Evolutionary conservation across 331 rosid genomes (phyloP).

Genomic region (Pyrus hybrid): DNA sequence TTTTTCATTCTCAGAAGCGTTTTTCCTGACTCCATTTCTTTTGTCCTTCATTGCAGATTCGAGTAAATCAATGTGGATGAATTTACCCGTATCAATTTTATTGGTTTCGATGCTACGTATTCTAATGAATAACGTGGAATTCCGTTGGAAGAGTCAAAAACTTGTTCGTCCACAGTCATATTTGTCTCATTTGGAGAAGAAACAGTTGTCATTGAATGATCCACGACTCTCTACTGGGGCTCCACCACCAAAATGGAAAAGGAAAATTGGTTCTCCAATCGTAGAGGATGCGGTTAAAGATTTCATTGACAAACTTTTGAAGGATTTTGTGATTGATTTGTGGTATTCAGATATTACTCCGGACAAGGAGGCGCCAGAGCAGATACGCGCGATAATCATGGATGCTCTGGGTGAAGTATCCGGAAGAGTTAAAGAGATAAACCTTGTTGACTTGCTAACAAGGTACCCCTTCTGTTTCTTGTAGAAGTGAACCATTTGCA

Average conservation of each 20-base stretch:
- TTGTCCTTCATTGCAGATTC: constrained; percentile 48
- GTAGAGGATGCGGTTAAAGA: constrained; percentile 76
- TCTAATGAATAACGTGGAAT: constrained; percentile 62
- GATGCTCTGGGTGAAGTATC: constrained; percentile 88
- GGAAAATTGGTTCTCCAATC: constrained; percentile 68
- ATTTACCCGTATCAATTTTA: constrained; percentile 70
- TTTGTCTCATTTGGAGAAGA: constrained; percentile 82
- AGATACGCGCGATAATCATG: constrained; percentile 65
- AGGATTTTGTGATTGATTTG: constrained; percentile 84
- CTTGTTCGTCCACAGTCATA: constrained; percentile 45
- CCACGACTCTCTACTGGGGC: constrained; percentile 49
- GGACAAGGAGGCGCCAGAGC: constrained; percentile 83
- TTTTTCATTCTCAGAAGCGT: background rate
- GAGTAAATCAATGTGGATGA: constrained; percentile 96
- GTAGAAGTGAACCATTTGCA: background rate
- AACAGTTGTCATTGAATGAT: constrained; percentile 68
- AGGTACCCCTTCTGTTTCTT: constrained; percentile 43
- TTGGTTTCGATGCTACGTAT: constrained; percentile 55
- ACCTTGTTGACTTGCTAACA: constrained; percentile 85
- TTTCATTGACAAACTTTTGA: constrained; percentile 66
- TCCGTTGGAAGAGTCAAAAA: constrained; percentile 55
- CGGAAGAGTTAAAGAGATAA: constrained; percentile 63
- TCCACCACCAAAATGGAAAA: constrained; percentile 62
- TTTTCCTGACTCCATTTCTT: background rate
- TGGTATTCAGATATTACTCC: constrained; percentile 83